A percentile compares a stretch with the other conserved stretches of the same genome.
Evolutionary conservation across 176 grass and related monocot species (phyloP).

Genomic region (Aegilops speltoides): DNA sequence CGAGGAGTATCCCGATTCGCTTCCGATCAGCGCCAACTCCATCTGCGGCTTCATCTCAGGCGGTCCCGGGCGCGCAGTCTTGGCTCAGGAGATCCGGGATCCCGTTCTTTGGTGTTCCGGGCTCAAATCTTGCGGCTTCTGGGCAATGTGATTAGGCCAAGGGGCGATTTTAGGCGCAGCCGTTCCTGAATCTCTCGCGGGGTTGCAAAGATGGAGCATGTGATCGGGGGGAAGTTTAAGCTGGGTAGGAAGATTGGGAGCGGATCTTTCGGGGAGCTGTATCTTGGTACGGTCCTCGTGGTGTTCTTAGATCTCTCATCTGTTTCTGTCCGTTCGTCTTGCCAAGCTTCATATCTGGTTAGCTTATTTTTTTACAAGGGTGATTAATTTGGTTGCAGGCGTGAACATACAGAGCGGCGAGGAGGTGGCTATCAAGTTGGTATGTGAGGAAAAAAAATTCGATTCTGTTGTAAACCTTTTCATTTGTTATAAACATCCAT

Average conservation of each 20-base stretch:
- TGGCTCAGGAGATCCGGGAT: constrained; percentile 37
- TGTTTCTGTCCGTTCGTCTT: not conserved
- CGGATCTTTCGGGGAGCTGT: constrained; percentile 96
- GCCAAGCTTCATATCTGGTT: not conserved
- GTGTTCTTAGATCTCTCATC: constrained; percentile 21
- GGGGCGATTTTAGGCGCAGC: constrained; percentile 24
- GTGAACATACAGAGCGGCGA: constrained; percentile 56
- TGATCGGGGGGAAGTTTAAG: constrained; percentile 90
- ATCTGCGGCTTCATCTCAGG: constrained; percentile 3
- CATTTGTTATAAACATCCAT: not conserved
- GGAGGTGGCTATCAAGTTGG: constrained; percentile 62
- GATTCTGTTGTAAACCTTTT: not conserved
- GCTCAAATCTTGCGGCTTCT: constrained; percentile 31
- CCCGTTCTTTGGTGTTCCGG: not conserved
- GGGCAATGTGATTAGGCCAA: constrained; percentile 46
- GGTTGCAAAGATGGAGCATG: constrained; percentile 63
- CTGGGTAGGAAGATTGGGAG: constrained; percentile 93
- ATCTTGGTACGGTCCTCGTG: constrained; percentile 55
- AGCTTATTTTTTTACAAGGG: not conserved
- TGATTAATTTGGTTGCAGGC: constrained; percentile 32
- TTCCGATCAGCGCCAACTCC: not conserved
- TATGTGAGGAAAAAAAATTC: constrained; percentile 30
- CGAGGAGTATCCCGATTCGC: constrained; percentile 5
- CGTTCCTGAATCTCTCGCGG: constrained; percentile 25
- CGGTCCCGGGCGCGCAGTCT: constrained; percentile 19